Evolutionary conservation across 805 yeast species (phyloP).

Genomic region (Maudiozyma pseudohumilis): DNA sequence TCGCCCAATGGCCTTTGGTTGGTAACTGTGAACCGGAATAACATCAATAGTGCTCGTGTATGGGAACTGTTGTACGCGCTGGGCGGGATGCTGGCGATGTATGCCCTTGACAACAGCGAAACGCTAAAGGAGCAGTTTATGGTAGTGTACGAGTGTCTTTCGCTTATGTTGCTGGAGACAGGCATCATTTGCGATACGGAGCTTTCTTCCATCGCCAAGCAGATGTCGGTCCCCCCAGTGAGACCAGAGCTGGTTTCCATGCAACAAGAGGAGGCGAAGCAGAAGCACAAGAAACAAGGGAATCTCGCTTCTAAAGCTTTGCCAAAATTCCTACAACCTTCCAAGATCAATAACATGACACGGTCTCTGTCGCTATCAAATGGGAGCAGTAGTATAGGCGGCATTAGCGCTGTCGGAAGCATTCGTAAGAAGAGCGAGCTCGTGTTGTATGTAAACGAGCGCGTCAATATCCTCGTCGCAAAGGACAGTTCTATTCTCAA

Average conservation of each 20-base stretch:
- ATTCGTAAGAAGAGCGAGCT: slow-evolving; percentile 76
- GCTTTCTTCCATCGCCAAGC: slow-evolving; percentile 15
- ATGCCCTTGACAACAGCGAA: slow-evolving; percentile 33
- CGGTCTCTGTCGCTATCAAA: background rate
- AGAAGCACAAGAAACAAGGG: background rate
- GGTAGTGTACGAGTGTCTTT: slow-evolving; percentile 64
- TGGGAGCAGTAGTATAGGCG: too few relatives aligned
- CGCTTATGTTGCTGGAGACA: slow-evolving; percentile 42
- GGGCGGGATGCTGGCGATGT: slow-evolving; percentile 40
- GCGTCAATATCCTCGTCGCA: slow-evolving; percentile 58
- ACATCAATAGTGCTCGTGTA: slow-evolving; percentile 71
- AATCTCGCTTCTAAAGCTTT: background rate
- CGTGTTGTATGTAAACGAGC: slow-evolving; percentile 65
- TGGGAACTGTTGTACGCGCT: slow-evolving; percentile 70
- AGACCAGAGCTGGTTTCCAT: slow-evolving; percentile 3
- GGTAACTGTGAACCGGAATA: slow-evolving; percentile 83
- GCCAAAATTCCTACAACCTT: background rate
- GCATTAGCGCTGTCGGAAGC: too few relatives aligned
- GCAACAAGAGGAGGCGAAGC: too few relatives aligned
- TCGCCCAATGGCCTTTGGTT: slow-evolving; percentile 54
- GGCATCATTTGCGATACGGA: slow-evolving; percentile 26
- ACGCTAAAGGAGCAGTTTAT: slow-evolving; percentile 56
- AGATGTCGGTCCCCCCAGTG: slow-evolving; percentile 18
- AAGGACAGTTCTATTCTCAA: slow-evolving; percentile 54
- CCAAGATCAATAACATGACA: background rate